Evolutionary conservation across 1,139 yeast genomes (phyloP), one percentile per base, ranked within the genome.

Genomic region (Pneumocystis wakefieldiae): DNA sequence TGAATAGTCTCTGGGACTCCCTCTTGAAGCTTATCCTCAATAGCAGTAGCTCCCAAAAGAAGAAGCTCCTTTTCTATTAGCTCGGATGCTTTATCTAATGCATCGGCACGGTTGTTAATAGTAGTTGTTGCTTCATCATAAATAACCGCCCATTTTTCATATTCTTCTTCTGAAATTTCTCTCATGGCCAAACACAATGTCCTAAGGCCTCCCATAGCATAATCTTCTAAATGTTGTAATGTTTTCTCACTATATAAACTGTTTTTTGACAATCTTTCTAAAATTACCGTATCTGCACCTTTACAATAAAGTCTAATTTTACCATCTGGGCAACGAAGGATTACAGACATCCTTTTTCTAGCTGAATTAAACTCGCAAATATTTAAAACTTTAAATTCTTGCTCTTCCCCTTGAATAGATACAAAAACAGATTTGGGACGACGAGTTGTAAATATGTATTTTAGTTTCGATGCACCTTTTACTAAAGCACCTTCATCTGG

Each of bases 401-500:
- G 78, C 62, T 78, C 77, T 66, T 76, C 73, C 4, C 80, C 81
- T 53, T 73, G 72, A 28, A 80, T 76, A 63, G 83, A 81, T 61
- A 94, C 80, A 0, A 89, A 82, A 57, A 94, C 87, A 32, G 87
- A 81, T 68, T 85, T 85, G 7, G 99, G 99, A 64, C 84, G 83
- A 76, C 98, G 87, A 60, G 90, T 83, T 14, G 82, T 80, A 72
- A 94, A 94, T 68, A 81, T 85, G 73, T 86, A 92, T 0, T 97
- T 97, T 63, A 92, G 77, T 70, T 78, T 80, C 0, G 97, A 94
- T 24, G 97, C 98, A 65, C 98, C 98, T 70, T 92, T 91, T 2
- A 94, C 99, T 67, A 94, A 78, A 0, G 99, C 99, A 64, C 98
- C 98, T 77, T 94, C 98, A 76, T 94, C 99, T 0, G 98, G 98